Percentiles rank a stretch among this genome's conserved stretches.
Evolutionary conservation across 345 rosid genomes (phyloP).

Genomic region (Citropsis articulata): DNA sequence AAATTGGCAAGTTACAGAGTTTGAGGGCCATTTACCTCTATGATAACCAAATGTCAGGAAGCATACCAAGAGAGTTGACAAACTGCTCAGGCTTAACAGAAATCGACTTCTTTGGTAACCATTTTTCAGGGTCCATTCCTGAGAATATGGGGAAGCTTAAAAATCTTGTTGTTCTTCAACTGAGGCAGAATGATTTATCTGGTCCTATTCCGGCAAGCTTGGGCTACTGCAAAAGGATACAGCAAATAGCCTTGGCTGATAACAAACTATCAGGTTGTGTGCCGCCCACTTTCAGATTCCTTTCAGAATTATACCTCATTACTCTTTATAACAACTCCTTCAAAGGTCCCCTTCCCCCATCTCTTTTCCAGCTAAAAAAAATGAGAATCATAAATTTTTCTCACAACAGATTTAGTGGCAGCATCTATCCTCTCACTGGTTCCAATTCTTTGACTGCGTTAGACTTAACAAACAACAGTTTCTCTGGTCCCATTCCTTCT

Average conservation of each 20-base stretch:
- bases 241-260: conserved; percentile 67
- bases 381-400: conserved; percentile 78
- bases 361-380: conserved; percentile 58
- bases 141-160: conserved; percentile 62
- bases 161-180: conserved; percentile 62
- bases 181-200: conserved; percentile 76
- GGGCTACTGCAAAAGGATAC: conserved; percentile 69
- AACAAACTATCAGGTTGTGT: conserved; percentile 68
- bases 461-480: conserved; percentile 78
- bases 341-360: conserved; percentile 62
- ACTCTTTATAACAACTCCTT: conserved; percentile 82
- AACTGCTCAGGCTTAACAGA: conserved; percentile 63
- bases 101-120: conserved; percentile 74
- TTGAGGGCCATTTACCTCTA: conserved; percentile 56
- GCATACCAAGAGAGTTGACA: conserved; percentile 63
- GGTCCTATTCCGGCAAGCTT: conserved; percentile 79
- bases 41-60: conserved; percentile 74
- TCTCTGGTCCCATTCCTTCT: conserved; percentile 62
- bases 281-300: conserved; percentile 75
- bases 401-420: conserved; percentile 62
- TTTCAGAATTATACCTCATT: conserved; percentile 46
- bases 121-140: conserved; percentile 67
- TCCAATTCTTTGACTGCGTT: conserved; percentile 55
- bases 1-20: conserved; percentile 57
- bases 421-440: conserved; percentile 61